Base-by-base conservation (phyloP, 768 basidiomycete species). In the Clitopilus passeckerianus region DNA sequence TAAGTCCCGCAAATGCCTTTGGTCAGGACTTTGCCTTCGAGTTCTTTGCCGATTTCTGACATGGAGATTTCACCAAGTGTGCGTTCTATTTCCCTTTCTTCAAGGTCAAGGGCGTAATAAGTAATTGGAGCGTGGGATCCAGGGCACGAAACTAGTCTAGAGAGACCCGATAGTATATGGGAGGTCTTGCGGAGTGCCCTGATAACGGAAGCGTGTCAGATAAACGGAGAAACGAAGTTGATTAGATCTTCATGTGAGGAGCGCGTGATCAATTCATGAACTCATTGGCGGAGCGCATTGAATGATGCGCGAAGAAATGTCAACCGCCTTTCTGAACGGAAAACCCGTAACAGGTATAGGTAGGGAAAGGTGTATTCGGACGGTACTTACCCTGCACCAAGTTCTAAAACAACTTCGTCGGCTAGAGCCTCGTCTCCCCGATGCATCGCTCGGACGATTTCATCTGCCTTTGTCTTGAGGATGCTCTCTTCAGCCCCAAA, bases 91-190 rank as follows among this genome's bases (percentile, higher is more conserved):
- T 97, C 95, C 53, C 82, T 84, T 64, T 88, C 80, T 70, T 97
- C 94, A 30, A 98, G 85, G 68, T 98, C 97, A 56, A 99, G 89
- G 18, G 96, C 94, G 75, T 90, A 93, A 70, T 95, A 95, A 1
- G 85, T 90, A 66, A 90, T 84, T 1, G 87, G 84, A 1, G 85
- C 73, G 1, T 69, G 64, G 0, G 70, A 57, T 10, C 67, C 68
- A 5, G 65, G 61, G 18, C 67, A 67, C 18, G 77, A 68, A 6
- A 86, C 79, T 15, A 84, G 70, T 27, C 75, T 75, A 16, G 93
- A 84, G 16, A 95, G 75, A 1, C 90, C 89, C 20, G 76, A 78
- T 22, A 97, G 80, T 54, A 99, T 80, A 67, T 89, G 86, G 6
- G 91, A 92, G 0, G 95, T 95, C 77, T 97, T 96, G 65, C 92